These are phyloP conservation scores for Yarrowia deformans DNA, from an alignment of 805 yeast species.

Conservation along the genomic window DNA sequence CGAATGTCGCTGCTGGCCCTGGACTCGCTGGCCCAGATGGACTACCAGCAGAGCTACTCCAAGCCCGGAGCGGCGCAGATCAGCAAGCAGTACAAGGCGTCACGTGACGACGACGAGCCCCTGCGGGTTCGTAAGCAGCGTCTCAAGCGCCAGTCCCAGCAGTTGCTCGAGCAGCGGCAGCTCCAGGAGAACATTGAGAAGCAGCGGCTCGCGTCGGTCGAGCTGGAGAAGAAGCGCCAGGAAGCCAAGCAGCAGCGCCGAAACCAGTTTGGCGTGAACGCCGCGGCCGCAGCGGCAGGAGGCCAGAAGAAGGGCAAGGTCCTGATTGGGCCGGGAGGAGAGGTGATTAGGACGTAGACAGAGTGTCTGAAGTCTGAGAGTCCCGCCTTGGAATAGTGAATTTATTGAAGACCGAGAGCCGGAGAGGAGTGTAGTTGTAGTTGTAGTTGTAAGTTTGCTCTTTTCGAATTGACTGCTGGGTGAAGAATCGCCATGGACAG, in stretches of 20 bases:
- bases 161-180: slow-evolving; percentile 9
- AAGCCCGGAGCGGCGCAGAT: slow-evolving; percentile 32
- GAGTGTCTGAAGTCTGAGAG: no score
- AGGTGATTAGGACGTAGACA: slow-evolving; percentile 24
- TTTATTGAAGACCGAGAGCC: no score
- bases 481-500: no score
- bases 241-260: slow-evolving; percentile 1
- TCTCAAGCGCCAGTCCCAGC: slow-evolving; percentile 26
- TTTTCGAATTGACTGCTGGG: no score
- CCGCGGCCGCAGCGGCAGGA: background rate
- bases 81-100: slow-evolving; percentile 28
- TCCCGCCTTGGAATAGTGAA: no score
- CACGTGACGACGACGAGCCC: slow-evolving; percentile 34
- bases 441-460: no score
- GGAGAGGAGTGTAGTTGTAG: no score
- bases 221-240: slow-evolving; percentile 20
- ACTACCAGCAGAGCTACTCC: slow-evolving; percentile 21
- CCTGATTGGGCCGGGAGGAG: slow-evolving; percentile 38
- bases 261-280: slow-evolving; percentile 18
- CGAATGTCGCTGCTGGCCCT: slow-evolving; percentile 22
- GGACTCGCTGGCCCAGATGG: slow-evolving; percentile 29
- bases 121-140: slow-evolving; percentile 25
- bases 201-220: slow-evolving; percentile 19
- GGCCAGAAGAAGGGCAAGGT: slow-evolving; percentile 35
- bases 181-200: slow-evolving; percentile 27